These are phyloP conservation scores for Crucihimalaya himalaica DNA, from an alignment of 345 rosid species.

Conservation along the genomic window DNA sequence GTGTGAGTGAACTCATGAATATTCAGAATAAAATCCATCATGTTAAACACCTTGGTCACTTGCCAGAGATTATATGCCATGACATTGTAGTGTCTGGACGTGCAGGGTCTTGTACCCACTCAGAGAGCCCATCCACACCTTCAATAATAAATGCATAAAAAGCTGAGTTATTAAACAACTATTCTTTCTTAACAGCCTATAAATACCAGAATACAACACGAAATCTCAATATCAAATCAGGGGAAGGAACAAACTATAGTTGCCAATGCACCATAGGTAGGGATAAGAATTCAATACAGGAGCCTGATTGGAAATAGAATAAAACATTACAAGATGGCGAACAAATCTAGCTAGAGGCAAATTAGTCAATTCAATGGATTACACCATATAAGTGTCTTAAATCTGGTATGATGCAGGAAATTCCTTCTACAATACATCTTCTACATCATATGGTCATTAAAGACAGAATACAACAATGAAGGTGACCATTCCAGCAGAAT, in stretches of 20 bases:
- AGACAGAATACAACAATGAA: background rate
- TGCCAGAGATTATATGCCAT: constrained; percentile 78
- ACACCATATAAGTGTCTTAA: background rate
- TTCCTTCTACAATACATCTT: background rate
- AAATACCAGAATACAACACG: background rate
- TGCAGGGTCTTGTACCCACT: constrained; percentile 84
- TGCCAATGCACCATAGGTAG: background rate
- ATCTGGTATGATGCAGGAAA: background rate
- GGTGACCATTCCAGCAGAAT: background rate
- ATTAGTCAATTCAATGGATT: background rate
- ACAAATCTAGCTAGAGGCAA: background rate
- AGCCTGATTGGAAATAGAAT: background rate
- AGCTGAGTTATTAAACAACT: constrained; percentile 11
- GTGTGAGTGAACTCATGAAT: constrained; percentile 25
- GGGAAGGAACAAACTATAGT: background rate
- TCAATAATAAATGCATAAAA: constrained; percentile 41
- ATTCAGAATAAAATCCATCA: constrained; percentile 6
- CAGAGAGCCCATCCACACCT: constrained; percentile 83
- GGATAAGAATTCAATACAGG: background rate
- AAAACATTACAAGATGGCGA: background rate
- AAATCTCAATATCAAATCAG: constrained; percentile 4
- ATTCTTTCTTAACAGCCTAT: background rate
- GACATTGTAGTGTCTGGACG: constrained; percentile 81
- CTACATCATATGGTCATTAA: background rate
- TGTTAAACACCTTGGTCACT: constrained; percentile 31